Evolutionary conservation across 352 stramenopile genomes (phyloP).

Genomic region (Pythium monospermum): DNA sequence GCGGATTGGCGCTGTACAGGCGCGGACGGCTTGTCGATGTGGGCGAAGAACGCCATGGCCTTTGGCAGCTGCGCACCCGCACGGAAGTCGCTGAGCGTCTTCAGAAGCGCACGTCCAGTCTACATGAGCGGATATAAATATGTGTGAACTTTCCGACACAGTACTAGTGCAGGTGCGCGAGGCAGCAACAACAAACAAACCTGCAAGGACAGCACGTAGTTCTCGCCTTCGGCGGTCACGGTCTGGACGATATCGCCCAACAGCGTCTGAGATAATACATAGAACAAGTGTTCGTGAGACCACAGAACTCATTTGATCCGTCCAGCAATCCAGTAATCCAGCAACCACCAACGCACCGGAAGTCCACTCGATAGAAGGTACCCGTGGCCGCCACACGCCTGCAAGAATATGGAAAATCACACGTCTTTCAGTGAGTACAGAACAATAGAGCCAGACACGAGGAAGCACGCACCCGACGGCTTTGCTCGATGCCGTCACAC

Average conservation of each 20-base stretch:
- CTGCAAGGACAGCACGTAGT: conserved; percentile 94
- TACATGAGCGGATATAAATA: too few relatives aligned
- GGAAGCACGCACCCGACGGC: conserved; percentile 29
- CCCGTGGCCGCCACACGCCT: conserved; percentile 92
- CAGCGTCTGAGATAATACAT: conserved; percentile 53
- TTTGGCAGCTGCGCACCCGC: conserved; percentile 22
- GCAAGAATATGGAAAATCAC: conserved; percentile 4
- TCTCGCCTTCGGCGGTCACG: conserved; percentile 96
- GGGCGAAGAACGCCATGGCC: conserved; percentile 38
- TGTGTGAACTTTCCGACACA: too few relatives aligned
- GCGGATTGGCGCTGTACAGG: conserved; percentile 13
- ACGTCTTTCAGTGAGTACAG: conserved; percentile 14
- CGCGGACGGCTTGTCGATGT: conserved; percentile 41
- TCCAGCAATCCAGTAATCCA: too few relatives aligned
- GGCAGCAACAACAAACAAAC: conserved; percentile 23
- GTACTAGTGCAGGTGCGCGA: too few relatives aligned
- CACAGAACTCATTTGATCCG: background rate
- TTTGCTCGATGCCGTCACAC: conserved; percentile 42
- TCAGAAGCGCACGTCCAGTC: conserved; percentile 42
- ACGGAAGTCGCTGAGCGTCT: conserved; percentile 37
- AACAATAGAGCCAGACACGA: background rate
- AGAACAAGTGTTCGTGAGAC: background rate
- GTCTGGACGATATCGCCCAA: conserved; percentile 92
- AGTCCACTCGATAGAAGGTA: conserved; percentile 82
- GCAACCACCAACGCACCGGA: conserved; percentile 24